Evolutionary conservation across 2,329 filamentous ascomycete species (phyloP).

Genomic region (Fusarium sp.): DNA sequence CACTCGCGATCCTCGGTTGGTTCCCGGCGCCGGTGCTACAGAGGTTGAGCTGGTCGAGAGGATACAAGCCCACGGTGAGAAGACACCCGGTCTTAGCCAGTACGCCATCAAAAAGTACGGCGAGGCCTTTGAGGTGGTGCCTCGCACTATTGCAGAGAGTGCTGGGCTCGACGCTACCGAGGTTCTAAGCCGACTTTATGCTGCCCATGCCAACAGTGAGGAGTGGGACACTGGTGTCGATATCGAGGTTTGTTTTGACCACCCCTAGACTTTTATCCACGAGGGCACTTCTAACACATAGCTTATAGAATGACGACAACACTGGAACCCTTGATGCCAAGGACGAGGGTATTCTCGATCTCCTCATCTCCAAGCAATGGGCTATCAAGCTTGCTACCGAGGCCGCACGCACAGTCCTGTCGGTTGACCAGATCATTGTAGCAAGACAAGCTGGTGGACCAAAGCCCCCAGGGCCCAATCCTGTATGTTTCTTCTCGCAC

Average conservation of each 20-base stretch:
- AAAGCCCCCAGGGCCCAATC: slow-evolving; percentile 94
- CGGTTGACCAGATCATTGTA: slow-evolving; percentile 98
- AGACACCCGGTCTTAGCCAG: slow-evolving; percentile 90
- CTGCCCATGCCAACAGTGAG: slow-evolving; percentile 88
- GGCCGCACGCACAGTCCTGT: slow-evolving; percentile 90
- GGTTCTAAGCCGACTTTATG: slow-evolving; percentile 89
- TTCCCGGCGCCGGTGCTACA: slow-evolving; percentile 92
- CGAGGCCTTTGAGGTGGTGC: slow-evolving; percentile 97
- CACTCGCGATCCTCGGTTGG: slow-evolving; percentile 88
- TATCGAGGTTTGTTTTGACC: slow-evolving; percentile 69
- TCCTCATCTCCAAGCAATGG: slow-evolving; percentile 93
- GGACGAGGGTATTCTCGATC: slow-evolving; percentile 88
- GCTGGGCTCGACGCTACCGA: slow-evolving; percentile 98
- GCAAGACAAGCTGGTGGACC: slow-evolving; percentile 96
- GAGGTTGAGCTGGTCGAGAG: slow-evolving; percentile 94
- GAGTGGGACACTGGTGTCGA: slow-evolving; percentile 94
- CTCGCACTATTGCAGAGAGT: slow-evolving; percentile 91
- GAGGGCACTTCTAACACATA: slow-evolving; percentile 32
- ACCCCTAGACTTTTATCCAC: background rate
- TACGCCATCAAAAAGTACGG: slow-evolving; percentile 98
- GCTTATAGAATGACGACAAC: slow-evolving; percentile 72
- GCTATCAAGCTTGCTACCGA: slow-evolving; percentile 97
- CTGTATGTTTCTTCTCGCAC: slow-evolving; percentile 55
- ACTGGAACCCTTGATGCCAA: slow-evolving; percentile 86
- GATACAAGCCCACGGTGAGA: slow-evolving; percentile 89